A percentile compares a stretch with the other conserved stretches of the same genome.
Conservation (phyloP, 2,329 filamentous ascomycete species). For the Annulohypoxylon truncatum region DNA sequence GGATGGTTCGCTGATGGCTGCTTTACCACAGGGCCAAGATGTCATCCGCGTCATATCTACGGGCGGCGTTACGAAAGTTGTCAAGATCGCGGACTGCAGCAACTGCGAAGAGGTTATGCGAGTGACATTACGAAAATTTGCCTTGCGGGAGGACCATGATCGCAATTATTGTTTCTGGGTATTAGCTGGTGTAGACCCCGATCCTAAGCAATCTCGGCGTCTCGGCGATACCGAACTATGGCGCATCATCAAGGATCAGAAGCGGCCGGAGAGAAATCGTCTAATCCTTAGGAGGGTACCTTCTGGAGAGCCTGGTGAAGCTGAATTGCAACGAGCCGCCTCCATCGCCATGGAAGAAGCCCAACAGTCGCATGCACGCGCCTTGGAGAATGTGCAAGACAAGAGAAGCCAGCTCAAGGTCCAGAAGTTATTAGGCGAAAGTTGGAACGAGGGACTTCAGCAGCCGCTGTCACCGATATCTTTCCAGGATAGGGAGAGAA, state of each 20-base stretch:
- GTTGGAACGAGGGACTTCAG: constrained; percentile 81
- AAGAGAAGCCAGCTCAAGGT: constrained; percentile 87
- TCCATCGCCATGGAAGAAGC: constrained; percentile 90
- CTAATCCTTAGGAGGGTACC: constrained; percentile 94
- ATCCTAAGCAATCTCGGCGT: constrained; percentile 82
- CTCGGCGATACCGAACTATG: constrained; percentile 89
- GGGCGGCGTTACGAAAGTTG: constrained; percentile 89
- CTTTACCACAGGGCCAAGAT: constrained; percentile 85
- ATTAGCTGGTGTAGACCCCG: constrained; percentile 84
- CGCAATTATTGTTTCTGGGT: constrained; percentile 98
- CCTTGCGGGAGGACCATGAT: constrained; percentile 88
- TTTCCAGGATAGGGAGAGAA: constrained; percentile 75
- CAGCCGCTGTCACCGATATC: constrained; percentile 88
- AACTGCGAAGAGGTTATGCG: constrained; percentile 94
- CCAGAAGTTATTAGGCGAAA: constrained; percentile 88
- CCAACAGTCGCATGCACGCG: constrained; percentile 75
- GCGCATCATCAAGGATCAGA: constrained; percentile 88
- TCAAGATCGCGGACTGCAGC: constrained; percentile 91
- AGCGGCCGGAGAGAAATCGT: constrained; percentile 86
- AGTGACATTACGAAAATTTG: constrained; percentile 87
- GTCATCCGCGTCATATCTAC: constrained; percentile 95
- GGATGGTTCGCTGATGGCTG: constrained; percentile 87
- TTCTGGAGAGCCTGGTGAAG: constrained; percentile 85
- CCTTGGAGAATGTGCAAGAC: constrained; percentile 71
- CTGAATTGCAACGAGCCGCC: constrained; percentile 88